Conservation (phyloP, 768 basidiomycete species). For the Tephrocybe sp. region DNA sequence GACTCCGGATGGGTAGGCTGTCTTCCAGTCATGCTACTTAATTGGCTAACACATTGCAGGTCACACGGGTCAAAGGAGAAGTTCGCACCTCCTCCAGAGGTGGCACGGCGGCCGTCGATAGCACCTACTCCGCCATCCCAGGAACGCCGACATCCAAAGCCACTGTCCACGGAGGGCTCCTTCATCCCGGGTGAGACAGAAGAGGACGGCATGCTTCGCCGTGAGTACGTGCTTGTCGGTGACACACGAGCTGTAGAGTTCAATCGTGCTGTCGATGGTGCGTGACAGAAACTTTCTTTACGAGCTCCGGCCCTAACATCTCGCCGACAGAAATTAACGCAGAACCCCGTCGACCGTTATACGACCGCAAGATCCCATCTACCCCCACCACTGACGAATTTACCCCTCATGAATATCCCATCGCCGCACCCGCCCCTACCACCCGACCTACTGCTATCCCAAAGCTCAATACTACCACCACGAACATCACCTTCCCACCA, state of each 20-base stretch:
- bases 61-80: slow-evolving; percentile 24
- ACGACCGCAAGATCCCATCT: slow-evolving; percentile 52
- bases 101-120: slow-evolving; percentile 19
- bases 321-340: slow-evolving; percentile 62
- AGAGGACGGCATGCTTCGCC: slow-evolving; percentile 74
- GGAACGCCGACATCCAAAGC: slow-evolving; percentile 23
- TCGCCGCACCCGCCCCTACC: slow-evolving; percentile 18
- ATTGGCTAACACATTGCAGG: slow-evolving; percentile 5
- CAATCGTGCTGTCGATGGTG: slow-evolving; percentile 89
- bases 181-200: slow-evolving; percentile 82
- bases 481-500: slow-evolving; percentile 68
- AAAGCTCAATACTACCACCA: slow-evolving; percentile 12
- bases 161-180: slow-evolving; percentile 59
- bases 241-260: slow-evolving; percentile 91
- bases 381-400: slow-evolving; percentile 50
- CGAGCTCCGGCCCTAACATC: not conserved
- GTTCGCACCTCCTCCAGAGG: slow-evolving; percentile 21
- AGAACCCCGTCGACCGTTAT: slow-evolving; percentile 57
- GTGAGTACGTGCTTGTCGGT: slow-evolving; percentile 93
- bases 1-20: slow-evolving; percentile 26
- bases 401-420: slow-evolving; percentile 35
- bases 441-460: not conserved
- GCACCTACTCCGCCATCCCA: slow-evolving; percentile 8
- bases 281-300: slow-evolving; percentile 20
- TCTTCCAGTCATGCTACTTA: not conserved